Percentiles rank a stretch among this genome's conserved stretches.
Evolutionary conservation across 352 stramenopile species (phyloP).

Genomic region (Aphanomyces astaci): DNA sequence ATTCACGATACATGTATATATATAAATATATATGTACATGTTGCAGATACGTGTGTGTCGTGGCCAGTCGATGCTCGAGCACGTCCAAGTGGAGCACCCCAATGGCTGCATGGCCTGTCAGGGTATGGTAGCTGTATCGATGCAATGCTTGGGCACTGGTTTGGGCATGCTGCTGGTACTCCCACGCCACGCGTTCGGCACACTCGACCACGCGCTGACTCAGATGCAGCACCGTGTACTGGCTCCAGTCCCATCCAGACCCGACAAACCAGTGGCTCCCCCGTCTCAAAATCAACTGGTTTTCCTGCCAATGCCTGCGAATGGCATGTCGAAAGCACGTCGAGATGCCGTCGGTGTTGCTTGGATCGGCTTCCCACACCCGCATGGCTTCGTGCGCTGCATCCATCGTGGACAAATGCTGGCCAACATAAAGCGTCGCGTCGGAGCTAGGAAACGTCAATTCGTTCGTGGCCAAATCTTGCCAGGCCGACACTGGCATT

Average conservation of each 20-base stretch:
- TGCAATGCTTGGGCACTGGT: not conserved
- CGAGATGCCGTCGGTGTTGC: not conserved
- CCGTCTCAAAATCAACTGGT: not conserved
- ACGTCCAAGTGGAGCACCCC: slow-evolving; percentile 26
- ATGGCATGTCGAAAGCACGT: not conserved
- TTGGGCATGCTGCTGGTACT: slow-evolving; percentile 8
- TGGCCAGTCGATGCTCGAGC: slow-evolving; percentile 26
- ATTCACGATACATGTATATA: not conserved
- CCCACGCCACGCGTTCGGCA: not conserved
- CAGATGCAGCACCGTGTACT: not conserved
- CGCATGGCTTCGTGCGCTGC: not conserved
- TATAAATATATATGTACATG: not conserved
- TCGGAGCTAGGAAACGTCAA: slow-evolving; percentile 19
- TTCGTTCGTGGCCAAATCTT: slow-evolving; percentile 18
- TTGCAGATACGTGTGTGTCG: not conserved
- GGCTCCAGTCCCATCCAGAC: not conserved
- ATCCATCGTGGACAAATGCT: slow-evolving; percentile 13
- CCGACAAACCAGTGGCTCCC: slow-evolving; percentile 18
- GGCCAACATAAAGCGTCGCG: slow-evolving; percentile 16
- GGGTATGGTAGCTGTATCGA: slow-evolving; percentile 7
- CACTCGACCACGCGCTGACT: not conserved
- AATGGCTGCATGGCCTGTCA: not conserved
- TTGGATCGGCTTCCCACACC: not conserved
- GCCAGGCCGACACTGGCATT: not conserved
- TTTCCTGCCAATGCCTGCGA: slow-evolving; percentile 1